These are phyloP conservation scores for Picea mariana DNA, from an alignment of 83 land plant species.

Conservation along the genomic window DNA sequence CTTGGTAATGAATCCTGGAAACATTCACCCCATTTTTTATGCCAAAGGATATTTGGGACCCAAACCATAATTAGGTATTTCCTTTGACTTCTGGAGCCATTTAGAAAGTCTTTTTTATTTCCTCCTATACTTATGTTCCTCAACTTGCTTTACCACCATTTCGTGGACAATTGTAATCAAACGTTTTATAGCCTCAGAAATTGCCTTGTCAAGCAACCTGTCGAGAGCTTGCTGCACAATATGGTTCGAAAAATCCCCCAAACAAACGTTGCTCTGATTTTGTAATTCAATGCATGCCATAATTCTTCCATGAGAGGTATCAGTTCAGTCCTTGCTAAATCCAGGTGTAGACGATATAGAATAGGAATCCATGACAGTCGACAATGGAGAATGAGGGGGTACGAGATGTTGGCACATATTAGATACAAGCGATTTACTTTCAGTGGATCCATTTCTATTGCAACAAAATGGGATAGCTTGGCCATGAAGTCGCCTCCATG, in stretches of 20 bases:
- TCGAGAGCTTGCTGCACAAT: conserved; percentile 72
- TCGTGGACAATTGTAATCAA: conserved; percentile 70
- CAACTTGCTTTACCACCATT: conserved; percentile 67
- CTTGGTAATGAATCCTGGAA: too few species aligned
- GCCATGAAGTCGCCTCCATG: too few species aligned
- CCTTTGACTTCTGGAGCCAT: too few species aligned
- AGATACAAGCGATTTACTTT: conserved; percentile 40
- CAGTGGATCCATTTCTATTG: conserved; percentile 39
- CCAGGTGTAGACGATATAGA: conserved; percentile 21
- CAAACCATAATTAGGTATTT: too few species aligned
- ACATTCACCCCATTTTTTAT: too few species aligned
- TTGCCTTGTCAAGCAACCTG: conserved; percentile 76
- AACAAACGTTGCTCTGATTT: too few species aligned
- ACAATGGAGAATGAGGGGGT: conserved; percentile 26
- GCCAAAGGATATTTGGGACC: too few species aligned
- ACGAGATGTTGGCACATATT: conserved; percentile 35
- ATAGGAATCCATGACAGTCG: conserved; percentile 23
- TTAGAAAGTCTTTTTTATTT: conserved; percentile 50
- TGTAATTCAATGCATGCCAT: background rate
- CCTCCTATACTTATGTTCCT: conserved; percentile 78
- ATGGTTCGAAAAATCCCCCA: too few species aligned
- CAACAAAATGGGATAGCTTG: too few species aligned
- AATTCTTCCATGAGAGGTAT: background rate
- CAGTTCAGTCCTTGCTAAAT: background rate
- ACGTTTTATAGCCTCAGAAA: conserved; percentile 81